Conservation (phyloP, 73 alveolate species). For the Durusdinium trenchii region DNA sequence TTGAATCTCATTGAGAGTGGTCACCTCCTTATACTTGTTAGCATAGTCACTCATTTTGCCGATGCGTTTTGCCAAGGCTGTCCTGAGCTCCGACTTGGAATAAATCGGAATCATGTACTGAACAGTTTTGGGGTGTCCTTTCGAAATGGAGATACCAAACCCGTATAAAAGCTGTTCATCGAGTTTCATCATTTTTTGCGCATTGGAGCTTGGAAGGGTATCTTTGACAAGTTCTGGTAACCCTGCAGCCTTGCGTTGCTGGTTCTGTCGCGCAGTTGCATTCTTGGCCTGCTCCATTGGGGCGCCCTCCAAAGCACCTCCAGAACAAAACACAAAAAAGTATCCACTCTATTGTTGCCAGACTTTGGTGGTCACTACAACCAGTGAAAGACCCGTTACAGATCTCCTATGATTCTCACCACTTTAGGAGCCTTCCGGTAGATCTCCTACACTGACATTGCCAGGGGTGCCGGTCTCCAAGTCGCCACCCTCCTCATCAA, state of each 20-base stretch:
- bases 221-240: background rate
- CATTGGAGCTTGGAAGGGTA: conserved; percentile 20
- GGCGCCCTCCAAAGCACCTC: background rate
- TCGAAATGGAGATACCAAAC: no score
- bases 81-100: background rate
- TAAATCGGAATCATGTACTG: no score
- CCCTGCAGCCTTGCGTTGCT: background rate
- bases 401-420: no score
- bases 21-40: conserved; percentile 1
- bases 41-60: background rate
- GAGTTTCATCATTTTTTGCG: background rate
- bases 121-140: no score
- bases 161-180: background rate
- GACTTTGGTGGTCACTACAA: no score
- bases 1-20: background rate
- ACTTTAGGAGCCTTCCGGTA: no score
- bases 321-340: no score
- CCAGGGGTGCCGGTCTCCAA: background rate
- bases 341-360: no score
- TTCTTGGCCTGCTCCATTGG: background rate
- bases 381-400: no score
- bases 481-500: background rate
- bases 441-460: no score
- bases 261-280: no score
- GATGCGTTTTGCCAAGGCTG: background rate